phyloP scores from a whole-genome alignment of 148 eudicot species.

The Camellia japonica region DNA sequence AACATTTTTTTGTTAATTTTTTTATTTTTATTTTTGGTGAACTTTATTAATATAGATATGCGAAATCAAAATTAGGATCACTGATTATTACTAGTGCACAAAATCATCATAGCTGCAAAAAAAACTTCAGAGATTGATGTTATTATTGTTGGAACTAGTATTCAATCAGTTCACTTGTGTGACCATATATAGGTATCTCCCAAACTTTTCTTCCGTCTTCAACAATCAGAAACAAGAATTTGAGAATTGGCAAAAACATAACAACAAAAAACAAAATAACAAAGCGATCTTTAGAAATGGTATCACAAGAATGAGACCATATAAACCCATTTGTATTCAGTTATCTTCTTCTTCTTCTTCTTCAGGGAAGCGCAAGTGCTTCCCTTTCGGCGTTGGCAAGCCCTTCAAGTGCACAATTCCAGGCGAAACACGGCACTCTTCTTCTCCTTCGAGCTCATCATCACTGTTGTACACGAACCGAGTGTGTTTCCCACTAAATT shows the following conservation, averaged over 20 bases:
- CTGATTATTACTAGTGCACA: not conserved
- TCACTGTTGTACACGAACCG: conserved; percentile 75
- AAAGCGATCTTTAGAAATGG: not conserved
- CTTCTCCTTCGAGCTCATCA: conserved; percentile 57
- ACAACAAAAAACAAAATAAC: not conserved
- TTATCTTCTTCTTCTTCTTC: conserved; percentile 6
- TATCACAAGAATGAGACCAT: not conserved
- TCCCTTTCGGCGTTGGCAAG: conserved; percentile 59
- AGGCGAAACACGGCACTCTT: conserved; percentile 20
- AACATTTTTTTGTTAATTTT: too few relatives aligned
- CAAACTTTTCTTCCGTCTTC: not conserved
- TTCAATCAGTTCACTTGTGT: conserved; percentile 11
- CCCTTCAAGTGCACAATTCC: conserved; percentile 50
- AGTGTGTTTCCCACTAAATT: conserved; percentile 50
- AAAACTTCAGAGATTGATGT: not conserved
- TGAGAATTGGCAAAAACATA: not conserved
- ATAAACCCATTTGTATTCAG: not conserved
- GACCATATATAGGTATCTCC: not conserved
- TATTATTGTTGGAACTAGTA: not conserved
- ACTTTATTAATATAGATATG: too few relatives aligned
- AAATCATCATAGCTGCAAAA: not conserved
- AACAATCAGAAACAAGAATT: not conserved
- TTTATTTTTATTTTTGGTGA: too few relatives aligned
- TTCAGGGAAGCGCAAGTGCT: conserved; percentile 57
- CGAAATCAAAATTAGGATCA: too few relatives aligned